Conservation (phyloP, 441 rosid genomes). For the Croton laevigatus region DNA sequence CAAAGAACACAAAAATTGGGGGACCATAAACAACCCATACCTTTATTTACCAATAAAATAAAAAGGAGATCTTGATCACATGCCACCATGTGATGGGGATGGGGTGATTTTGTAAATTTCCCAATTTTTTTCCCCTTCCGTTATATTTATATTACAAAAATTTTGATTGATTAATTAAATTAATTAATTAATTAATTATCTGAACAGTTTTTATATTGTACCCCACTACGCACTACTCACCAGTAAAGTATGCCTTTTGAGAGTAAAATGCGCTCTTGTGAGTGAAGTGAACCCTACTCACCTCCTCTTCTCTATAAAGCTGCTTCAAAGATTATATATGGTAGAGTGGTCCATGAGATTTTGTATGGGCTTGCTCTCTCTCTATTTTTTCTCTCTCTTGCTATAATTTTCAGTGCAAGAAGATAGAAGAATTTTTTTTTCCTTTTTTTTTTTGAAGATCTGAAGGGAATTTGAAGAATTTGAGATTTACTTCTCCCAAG, state of each 20-base stretch:
- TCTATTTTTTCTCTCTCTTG: constrained; percentile 10
- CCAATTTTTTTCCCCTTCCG: background rate
- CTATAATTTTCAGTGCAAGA: constrained; percentile 14
- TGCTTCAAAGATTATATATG: constrained; percentile 34
- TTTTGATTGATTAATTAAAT: background rate
- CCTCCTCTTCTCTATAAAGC: constrained; percentile 42
- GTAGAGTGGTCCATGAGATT: constrained; percentile 49
- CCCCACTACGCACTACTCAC: constrained; percentile 55
- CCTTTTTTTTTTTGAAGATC: constrained; percentile 29
- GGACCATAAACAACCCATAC: constrained; percentile 66
- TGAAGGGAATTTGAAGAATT: constrained; percentile 18
- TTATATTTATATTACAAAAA: background rate
- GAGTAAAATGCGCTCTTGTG: constrained; percentile 24
- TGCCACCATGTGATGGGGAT: constrained; percentile 54
- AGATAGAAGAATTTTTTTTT: background rate
- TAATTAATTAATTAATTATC: background rate
- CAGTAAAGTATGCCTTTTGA: constrained; percentile 27
- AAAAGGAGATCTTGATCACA: constrained; percentile 38
- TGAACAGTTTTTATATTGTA: constrained; percentile 18
- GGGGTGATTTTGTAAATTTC: constrained; percentile 28
- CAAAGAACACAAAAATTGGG: constrained; percentile 35
- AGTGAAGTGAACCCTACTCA: constrained; percentile 40
- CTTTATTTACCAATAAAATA: constrained; percentile 33
- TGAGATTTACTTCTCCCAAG: constrained; percentile 13
- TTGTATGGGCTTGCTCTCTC: constrained; percentile 23